Percentiles rank a stretch among this genome's conserved stretches.
These are phyloP conservation scores for Lomentospora prolificans DNA, from an alignment of 2,329 filamentous ascomycete species.

Conservation along the genomic window DNA sequence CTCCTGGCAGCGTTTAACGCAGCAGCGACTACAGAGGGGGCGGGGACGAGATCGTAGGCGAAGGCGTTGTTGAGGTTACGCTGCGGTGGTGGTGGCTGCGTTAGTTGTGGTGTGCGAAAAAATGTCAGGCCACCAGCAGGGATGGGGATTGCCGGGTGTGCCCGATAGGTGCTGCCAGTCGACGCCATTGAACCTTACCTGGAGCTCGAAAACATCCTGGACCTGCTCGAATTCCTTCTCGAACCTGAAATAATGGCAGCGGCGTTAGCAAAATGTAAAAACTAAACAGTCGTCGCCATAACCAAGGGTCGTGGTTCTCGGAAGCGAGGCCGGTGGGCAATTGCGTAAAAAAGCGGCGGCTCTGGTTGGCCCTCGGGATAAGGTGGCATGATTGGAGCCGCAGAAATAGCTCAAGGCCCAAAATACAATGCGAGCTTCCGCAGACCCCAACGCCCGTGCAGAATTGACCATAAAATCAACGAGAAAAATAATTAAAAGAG, in stretches of 20 bases:
- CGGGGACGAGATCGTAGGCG: conserved; percentile 98
- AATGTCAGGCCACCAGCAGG: conserved; percentile 12
- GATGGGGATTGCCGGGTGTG: conserved; percentile 4
- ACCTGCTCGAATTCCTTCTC: conserved; percentile 96
- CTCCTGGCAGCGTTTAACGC: conserved; percentile 88
- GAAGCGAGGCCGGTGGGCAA: neutral
- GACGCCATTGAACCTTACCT: conserved; percentile 58
- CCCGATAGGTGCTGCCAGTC: too few species aligned
- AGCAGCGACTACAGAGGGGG: conserved; percentile 79
- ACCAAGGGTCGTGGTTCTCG: neutral
- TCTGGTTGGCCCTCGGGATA: neutral
- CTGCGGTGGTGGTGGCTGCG: conserved; percentile 21
- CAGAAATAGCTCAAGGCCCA: conserved; percentile 6
- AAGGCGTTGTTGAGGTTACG: conserved; percentile 99
- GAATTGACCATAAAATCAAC: neutral
- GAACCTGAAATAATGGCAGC: conserved; percentile 52
- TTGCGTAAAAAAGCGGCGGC: neutral
- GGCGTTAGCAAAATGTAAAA: conserved; percentile 6
- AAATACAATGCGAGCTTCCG: neutral
- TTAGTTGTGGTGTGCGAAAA: conserved; percentile 11
- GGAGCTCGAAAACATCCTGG: conserved; percentile 98
- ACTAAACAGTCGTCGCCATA: neutral
- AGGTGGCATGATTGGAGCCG: conserved; percentile 5
- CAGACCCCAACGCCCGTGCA: too few species aligned
- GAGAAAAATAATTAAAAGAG: conserved; percentile 8